phyloP scores from a whole-genome alignment of 2,329 filamentous ascomycete species.

The Acrocalymma vagum region DNA sequence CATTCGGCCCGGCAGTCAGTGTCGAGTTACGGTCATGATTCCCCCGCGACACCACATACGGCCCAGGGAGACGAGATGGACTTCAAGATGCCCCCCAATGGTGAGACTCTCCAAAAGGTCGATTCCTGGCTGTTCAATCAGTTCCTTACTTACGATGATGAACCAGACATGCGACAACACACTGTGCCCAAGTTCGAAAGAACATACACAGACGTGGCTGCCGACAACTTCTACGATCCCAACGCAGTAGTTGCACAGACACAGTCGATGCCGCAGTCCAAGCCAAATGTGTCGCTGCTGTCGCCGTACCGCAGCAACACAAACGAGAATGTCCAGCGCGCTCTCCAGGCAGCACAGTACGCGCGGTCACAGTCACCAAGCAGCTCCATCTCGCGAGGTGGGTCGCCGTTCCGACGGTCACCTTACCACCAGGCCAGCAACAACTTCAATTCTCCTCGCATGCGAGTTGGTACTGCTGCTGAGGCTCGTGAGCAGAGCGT shows the following conservation, averaged over 20 bases:
- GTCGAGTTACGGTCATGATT: slow-evolving; percentile 68
- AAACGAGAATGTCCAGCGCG: slow-evolving; percentile 71
- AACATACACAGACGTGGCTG: slow-evolving; percentile 85
- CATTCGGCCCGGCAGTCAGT: slow-evolving; percentile 66
- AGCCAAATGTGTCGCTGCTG: slow-evolving; percentile 60
- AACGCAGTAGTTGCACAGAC: slow-evolving; percentile 65
- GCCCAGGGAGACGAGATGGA: slow-evolving; percentile 62
- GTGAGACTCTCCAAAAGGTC: slow-evolving; percentile 57
- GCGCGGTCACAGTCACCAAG: slow-evolving; percentile 68
- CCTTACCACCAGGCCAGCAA: slow-evolving; percentile 55
- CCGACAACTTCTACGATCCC: slow-evolving; percentile 85
- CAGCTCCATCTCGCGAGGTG: slow-evolving; percentile 65
- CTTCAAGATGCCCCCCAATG: slow-evolving; percentile 61
- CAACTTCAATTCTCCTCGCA: slow-evolving; percentile 50
- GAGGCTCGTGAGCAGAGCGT: slow-evolving; percentile 70
- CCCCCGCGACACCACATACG: slow-evolving; percentile 68
- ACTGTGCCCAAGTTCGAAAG: slow-evolving; percentile 78
- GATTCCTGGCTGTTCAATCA: slow-evolving; percentile 63
- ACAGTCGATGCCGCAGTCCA: slow-evolving; percentile 51
- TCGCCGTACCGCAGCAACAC: slow-evolving; percentile 56
- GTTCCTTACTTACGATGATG: slow-evolving; percentile 72
- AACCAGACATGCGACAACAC: slow-evolving; percentile 59
- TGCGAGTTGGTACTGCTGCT: slow-evolving; percentile 62
- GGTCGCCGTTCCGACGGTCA: slow-evolving; percentile 82
- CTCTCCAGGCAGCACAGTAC: slow-evolving; percentile 80